Evolutionary conservation across 2,329 filamentous ascomycete species (phyloP).

Genomic region (Aspergillus jensenii): DNA sequence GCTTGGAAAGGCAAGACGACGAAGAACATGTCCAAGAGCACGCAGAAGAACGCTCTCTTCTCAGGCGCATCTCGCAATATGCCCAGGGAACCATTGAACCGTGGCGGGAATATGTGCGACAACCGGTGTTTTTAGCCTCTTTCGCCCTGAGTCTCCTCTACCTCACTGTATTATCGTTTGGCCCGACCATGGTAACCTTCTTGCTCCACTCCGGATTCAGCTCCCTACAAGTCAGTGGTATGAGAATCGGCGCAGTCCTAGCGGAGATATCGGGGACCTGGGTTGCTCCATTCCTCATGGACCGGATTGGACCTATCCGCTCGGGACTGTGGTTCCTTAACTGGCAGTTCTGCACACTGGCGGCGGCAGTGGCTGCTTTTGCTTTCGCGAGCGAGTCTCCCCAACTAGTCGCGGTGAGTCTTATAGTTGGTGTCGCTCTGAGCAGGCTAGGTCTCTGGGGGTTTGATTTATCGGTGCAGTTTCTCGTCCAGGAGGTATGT

Average conservation of each 20-base stretch:
- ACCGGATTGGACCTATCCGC: constrained; percentile 58
- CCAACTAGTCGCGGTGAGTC: constrained; percentile 44
- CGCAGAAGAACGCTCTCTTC: background rate
- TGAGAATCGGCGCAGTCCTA: constrained; percentile 48
- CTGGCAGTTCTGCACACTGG: constrained; percentile 63
- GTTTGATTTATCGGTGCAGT: constrained; percentile 61
- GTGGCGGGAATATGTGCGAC: constrained; percentile 29
- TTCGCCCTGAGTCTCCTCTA: constrained; percentile 53
- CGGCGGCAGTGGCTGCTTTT: constrained; percentile 47
- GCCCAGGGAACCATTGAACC: constrained; percentile 14
- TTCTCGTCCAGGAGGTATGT: constrained; percentile 60
- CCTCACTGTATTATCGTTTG: constrained; percentile 56
- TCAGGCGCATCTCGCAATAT: constrained; percentile 16
- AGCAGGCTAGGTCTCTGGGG: constrained; percentile 63
- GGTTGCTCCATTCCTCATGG: constrained; percentile 52
- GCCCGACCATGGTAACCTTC: constrained; percentile 57
- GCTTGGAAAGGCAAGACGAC: background rate
- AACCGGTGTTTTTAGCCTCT: constrained; percentile 45
- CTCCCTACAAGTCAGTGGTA: constrained; percentile 48
- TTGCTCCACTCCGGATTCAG: constrained; percentile 52
- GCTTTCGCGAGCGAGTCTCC: constrained; percentile 31
- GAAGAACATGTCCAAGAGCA: background rate
- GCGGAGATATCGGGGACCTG: constrained; percentile 57
- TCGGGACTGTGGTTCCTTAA: constrained; percentile 69
- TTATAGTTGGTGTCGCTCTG: constrained; percentile 54